Base-by-base conservation (phyloP, 495 filamentous ascomycete genomes). In the Friedmanniomyces simplex region DNA sequence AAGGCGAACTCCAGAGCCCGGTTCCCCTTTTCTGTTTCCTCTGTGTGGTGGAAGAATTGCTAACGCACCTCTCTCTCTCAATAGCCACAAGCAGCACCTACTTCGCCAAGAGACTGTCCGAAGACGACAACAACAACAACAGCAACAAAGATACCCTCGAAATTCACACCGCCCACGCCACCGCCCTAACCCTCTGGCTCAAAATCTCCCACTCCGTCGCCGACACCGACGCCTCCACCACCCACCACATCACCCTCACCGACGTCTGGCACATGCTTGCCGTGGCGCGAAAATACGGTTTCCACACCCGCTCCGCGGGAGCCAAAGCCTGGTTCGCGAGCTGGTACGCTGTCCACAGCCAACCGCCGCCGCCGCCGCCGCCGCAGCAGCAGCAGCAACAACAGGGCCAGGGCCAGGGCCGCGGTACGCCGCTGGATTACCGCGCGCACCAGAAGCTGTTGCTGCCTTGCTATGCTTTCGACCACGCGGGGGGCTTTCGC, bases 281-380 rank as follows among this genome's bases (percentile, higher is more conserved):
- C 24, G 26, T 32, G 8, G 61, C 61, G 7, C 39, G 60, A 32
- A 59, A 56, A 24, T 63, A 59, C 41, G 51, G 22, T 8, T 48
- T 55, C 37, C 25, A 42, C 18, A 50, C 52, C 3, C 2, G 4
- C 2, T 12, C 32, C 18, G 11, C 28, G 2, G 26, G 34, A 4
- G 37, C 54, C 14, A 60, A 53, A 25, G 7, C n/a, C 7, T 63
- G 51, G 51, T 63, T 60, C 25, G 51, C 18, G 20, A 28, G 3
- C 13, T 63, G 61, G 57, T 63, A 47, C 20, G 22, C n/a, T n/a
- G n/a, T n/a, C n/a, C n/a, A n/a, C n/a, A n/a, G n/a, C n/a, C n/a
- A n/a, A n/a, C n/a, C n/a, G n/a, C n/a, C n/a, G n/a, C n/a, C n/a
- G n/a, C n/a, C n/a, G n/a, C n/a, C n/a, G n/a, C n/a, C n/a, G n/a